Conservation (phyloP, 2,329 filamentous ascomycete species). For the Aspergillus neoniger region DNA sequence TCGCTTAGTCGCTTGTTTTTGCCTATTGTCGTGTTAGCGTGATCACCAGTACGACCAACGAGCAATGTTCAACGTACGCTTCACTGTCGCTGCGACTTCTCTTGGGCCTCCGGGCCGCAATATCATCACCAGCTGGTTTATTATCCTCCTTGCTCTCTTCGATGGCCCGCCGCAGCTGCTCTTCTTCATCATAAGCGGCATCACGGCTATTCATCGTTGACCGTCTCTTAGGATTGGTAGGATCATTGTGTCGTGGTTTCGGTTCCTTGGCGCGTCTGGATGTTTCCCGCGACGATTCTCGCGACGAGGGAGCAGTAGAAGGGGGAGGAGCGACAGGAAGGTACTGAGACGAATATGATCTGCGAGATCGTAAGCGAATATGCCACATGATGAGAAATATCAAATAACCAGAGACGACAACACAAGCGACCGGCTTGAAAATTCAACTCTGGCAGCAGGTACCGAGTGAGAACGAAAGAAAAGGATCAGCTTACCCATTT, state of each 20-base stretch:
- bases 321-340: constrained; percentile 58
- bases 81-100: constrained; percentile 87
- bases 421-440: neutral
- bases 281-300: constrained; percentile 45
- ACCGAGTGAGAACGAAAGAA: neutral
- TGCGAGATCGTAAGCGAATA: constrained; percentile 42
- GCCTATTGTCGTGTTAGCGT: constrained; percentile 55
- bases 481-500: constrained; percentile 72
- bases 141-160: constrained; percentile 91
- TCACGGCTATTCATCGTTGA: constrained; percentile 98
- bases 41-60: constrained; percentile 18
- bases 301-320: constrained; percentile 46
- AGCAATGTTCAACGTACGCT: constrained; percentile 67
- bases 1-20: constrained; percentile 71
- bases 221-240: constrained; percentile 72
- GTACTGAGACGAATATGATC: constrained; percentile 65
- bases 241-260: constrained; percentile 53
- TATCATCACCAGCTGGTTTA: constrained; percentile 56
- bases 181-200: constrained; percentile 93
- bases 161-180: constrained; percentile 82
- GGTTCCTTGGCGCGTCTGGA: constrained; percentile 43
- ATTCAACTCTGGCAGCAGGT: neutral
- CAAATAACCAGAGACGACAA: too few relatives aligned
- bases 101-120: constrained; percentile 68
- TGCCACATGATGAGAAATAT: constrained; percentile 14